Percentiles rank a stretch among this genome's conserved stretches.
Evolutionary conservation across 1,139 yeast species (phyloP).

Genomic region (Zygosaccharomyces sapae): DNA sequence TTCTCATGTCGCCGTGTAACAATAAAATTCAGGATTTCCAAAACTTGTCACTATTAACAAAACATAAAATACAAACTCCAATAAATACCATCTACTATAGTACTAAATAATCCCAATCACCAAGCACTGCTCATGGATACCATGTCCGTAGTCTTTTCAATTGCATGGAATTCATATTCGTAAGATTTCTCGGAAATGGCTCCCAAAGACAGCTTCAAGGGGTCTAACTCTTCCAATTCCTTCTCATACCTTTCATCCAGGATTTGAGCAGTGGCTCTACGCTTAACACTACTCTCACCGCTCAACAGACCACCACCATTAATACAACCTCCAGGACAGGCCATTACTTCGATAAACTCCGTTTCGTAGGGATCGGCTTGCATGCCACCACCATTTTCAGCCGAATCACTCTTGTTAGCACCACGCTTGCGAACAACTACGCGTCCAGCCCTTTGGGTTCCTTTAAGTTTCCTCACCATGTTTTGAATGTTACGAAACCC

Average conservation of each 20-base stretch:
- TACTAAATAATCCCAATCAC: slow-evolving; percentile 11
- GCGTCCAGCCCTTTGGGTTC: neutral
- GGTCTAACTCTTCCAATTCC: slow-evolving; percentile 11
- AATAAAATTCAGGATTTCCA: too few relatives aligned
- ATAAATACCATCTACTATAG: neutral
- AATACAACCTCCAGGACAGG: slow-evolving; percentile 96
- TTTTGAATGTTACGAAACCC: slow-evolving; percentile 95
- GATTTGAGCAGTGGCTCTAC: slow-evolving; percentile 17
- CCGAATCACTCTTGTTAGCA: neutral
- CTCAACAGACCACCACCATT: slow-evolving; percentile 87
- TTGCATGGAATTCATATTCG: slow-evolving; percentile 20
- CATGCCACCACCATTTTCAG: slow-evolving; percentile 3
- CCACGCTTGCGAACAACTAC: slow-evolving; percentile 2
- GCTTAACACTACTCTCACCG: slow-evolving; percentile 17
- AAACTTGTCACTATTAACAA: neutral
- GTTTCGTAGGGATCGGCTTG: slow-evolving; percentile 60
- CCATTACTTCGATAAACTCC: slow-evolving; percentile 93
- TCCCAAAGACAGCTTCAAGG: slow-evolving; percentile 8
- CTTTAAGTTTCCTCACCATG: slow-evolving; percentile 67
- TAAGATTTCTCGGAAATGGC: slow-evolving; percentile 2
- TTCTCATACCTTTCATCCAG: slow-evolving; percentile 16
- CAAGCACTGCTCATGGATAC: slow-evolving; percentile 28
- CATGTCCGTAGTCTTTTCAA: slow-evolving; percentile 19
- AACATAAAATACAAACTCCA: neutral
- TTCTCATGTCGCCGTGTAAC: too few relatives aligned